Conservation (phyloP, 345 rosid species). For the Turritis glabra region DNA sequence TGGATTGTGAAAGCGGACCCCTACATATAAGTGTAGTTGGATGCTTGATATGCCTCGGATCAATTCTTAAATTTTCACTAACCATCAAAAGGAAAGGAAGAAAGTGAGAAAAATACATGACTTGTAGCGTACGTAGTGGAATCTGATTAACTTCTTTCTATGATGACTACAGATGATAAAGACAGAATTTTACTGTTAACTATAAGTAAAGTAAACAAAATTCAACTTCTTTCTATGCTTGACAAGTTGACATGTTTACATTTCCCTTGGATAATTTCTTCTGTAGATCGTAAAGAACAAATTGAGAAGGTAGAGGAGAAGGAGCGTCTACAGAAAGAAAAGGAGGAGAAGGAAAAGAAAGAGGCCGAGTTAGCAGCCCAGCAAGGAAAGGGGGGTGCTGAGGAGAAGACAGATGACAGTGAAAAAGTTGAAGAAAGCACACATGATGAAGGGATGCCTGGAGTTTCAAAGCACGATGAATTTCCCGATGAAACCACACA, state of each 20-base stretch:
- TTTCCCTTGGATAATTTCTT: conserved; percentile 20
- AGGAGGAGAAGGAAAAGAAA: conserved; percentile 68
- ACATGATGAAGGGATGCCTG: conserved; percentile 28
- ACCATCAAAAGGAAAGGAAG: neutral
- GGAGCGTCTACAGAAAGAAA: conserved; percentile 69
- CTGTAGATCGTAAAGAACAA: conserved; percentile 76
- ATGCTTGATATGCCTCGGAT: neutral
- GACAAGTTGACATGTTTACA: neutral
- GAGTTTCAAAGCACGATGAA: conserved; percentile 36
- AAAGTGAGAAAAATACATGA: neutral
- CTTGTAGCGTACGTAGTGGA: conserved; percentile 18
- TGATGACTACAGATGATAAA: neutral
- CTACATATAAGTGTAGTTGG: conserved; percentile 1
- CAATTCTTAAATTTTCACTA: neutral
- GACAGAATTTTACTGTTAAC: neutral
- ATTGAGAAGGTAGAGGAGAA: conserved; percentile 87
- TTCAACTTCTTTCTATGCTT: neutral
- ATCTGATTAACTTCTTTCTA: neutral
- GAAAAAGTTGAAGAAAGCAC: conserved; percentile 38
- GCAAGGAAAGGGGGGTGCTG: conserved; percentile 40
- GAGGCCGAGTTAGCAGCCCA: conserved; percentile 68
- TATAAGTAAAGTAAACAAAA: neutral
- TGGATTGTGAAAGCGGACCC: neutral
- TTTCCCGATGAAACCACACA: conserved; percentile 25
- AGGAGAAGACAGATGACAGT: conserved; percentile 41